Evolutionary conservation across 768 basidiomycete species (phyloP).

Genomic region (Tylopilus intermedius): DNA sequence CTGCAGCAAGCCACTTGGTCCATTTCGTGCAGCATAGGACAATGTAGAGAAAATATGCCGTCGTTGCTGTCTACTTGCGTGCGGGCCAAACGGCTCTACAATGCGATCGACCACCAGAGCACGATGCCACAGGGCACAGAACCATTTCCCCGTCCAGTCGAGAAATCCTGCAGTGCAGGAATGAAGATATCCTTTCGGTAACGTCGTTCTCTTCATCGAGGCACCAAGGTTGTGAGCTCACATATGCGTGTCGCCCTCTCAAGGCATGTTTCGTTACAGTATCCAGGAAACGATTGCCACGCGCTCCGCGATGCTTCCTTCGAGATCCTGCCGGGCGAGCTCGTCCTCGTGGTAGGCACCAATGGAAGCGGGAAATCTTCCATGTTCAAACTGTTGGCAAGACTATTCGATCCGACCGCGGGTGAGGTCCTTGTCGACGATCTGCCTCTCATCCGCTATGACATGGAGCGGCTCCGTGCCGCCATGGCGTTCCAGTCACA

Average conservation of each 20-base stretch:
- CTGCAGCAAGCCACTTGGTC: conserved; percentile 30
- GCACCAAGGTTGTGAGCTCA: background rate
- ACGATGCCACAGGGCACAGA: conserved; percentile 16
- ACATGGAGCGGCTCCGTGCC: conserved; percentile 36
- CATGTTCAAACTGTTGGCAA: conserved; percentile 45
- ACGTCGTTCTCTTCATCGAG: background rate
- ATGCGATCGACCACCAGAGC: conserved; percentile 18
- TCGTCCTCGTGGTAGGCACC: conserved; percentile 29
- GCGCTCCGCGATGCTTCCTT: conserved; percentile 26
- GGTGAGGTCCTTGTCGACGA: conserved; percentile 46
- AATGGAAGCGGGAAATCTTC: conserved; percentile 30
- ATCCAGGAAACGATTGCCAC: conserved; percentile 16
- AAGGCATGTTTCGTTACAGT: conserved; percentile 22
- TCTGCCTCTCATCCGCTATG: conserved; percentile 34
- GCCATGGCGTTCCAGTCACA: conserved; percentile 48
- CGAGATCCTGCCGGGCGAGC: conserved; percentile 26
- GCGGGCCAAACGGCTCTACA: conserved; percentile 19
- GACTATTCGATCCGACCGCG: conserved; percentile 42
- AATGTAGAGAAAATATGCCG: conserved; percentile 2
- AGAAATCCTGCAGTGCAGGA: conserved; percentile 9
- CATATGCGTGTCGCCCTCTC: background rate
- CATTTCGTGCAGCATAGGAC: conserved; percentile 14
- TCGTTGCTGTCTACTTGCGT: conserved; percentile 11
- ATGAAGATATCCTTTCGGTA: conserved; percentile 29
- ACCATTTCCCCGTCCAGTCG: conserved; percentile 14